Evolutionary conservation across 345 rosid genomes (phyloP).

Genomic region (Pugionium cornutum): DNA sequence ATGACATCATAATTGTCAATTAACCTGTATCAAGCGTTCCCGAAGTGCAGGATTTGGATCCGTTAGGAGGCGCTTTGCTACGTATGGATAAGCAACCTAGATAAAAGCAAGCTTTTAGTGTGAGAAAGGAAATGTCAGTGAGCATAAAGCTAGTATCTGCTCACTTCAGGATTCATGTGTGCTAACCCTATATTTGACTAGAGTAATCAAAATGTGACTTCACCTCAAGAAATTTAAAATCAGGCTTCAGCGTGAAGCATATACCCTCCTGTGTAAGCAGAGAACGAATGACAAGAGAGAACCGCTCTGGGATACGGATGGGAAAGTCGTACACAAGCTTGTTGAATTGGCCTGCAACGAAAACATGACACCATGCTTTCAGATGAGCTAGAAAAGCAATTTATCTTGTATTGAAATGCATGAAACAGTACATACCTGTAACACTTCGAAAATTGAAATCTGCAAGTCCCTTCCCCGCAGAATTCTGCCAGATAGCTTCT

Average conservation of each 20-base stretch:
- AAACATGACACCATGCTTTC: slow-evolving; percentile 24
- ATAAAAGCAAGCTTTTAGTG: slow-evolving; percentile 16
- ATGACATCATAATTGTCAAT: slow-evolving; percentile 21
- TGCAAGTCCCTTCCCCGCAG: slow-evolving; percentile 83
- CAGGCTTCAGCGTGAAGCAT: slow-evolving; percentile 91
- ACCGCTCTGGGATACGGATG: slow-evolving; percentile 95
- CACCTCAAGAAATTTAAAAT: slow-evolving; percentile 98
- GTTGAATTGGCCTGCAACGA: slow-evolving; percentile 76
- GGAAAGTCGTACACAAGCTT: slow-evolving; percentile 89
- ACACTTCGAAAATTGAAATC: slow-evolving; percentile 95
- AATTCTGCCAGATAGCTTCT: slow-evolving; percentile 99
- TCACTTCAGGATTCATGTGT: slow-evolving; percentile 18
- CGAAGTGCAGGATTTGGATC: slow-evolving; percentile 98
- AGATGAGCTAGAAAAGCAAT: slow-evolving; percentile 9
- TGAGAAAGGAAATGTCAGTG: slow-evolving; percentile 8
- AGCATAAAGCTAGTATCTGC: slow-evolving; percentile 13
- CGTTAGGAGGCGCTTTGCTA: slow-evolving; percentile 92
- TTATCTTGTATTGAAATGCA: slow-evolving; percentile 1
- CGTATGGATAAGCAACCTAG: slow-evolving; percentile 97
- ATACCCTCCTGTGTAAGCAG: slow-evolving; percentile 94
- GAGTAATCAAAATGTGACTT: slow-evolving; percentile 21
- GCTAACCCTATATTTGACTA: neutral
- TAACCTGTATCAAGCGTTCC: slow-evolving; percentile 92
- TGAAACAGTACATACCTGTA: slow-evolving; percentile 56
- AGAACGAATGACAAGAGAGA: slow-evolving; percentile 94